Conservation (phyloP, 768 basidiomycete species). For the Antrodiella citrinella region DNA sequence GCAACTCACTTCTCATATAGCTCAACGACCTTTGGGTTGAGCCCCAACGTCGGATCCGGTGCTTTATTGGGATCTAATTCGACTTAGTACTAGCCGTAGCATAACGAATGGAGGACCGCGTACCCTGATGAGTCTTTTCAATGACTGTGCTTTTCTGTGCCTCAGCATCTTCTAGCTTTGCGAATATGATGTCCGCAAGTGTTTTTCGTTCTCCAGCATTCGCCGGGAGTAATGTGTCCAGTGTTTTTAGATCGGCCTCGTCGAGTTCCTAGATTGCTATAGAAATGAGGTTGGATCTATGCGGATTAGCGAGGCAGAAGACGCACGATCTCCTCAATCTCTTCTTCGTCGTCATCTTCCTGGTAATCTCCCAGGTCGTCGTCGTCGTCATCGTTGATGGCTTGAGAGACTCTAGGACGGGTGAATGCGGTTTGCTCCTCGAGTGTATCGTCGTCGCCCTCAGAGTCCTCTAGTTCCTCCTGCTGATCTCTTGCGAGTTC, state of each 20-base stretch:
- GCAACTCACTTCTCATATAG: slow-evolving; percentile 79
- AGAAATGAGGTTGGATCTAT: slow-evolving; percentile 2
- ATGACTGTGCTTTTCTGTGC: slow-evolving; percentile 45
- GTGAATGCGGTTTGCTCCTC: slow-evolving; percentile 24
- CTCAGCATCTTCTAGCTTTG: slow-evolving; percentile 73
- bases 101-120: slow-evolving; percentile 8
- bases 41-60: slow-evolving; percentile 74
- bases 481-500: slow-evolving; percentile 91
- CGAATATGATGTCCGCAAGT: slow-evolving; percentile 93
- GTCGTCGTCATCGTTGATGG: slow-evolving; percentile 23
- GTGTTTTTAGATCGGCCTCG: slow-evolving; percentile 75
- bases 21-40: slow-evolving; percentile 89
- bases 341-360: slow-evolving; percentile 53
- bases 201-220: slow-evolving; percentile 75
- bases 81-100: not conserved
- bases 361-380: slow-evolving; percentile 24
- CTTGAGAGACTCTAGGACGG: slow-evolving; percentile 20
- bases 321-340: slow-evolving; percentile 43
- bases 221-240: slow-evolving; percentile 74
- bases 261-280: slow-evolving; percentile 66
- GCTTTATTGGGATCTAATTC: slow-evolving; percentile 28
- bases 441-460: slow-evolving; percentile 43
- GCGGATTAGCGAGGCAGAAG: not conserved
- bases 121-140: slow-evolving; percentile 53
- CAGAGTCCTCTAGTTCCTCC: slow-evolving; percentile 68